Percentiles rank a stretch among this genome's conserved stretches.
Evolutionary conservation across 1,139 yeast genomes (phyloP).

Genomic region (Kurtzmaniella natalensis): DNA sequence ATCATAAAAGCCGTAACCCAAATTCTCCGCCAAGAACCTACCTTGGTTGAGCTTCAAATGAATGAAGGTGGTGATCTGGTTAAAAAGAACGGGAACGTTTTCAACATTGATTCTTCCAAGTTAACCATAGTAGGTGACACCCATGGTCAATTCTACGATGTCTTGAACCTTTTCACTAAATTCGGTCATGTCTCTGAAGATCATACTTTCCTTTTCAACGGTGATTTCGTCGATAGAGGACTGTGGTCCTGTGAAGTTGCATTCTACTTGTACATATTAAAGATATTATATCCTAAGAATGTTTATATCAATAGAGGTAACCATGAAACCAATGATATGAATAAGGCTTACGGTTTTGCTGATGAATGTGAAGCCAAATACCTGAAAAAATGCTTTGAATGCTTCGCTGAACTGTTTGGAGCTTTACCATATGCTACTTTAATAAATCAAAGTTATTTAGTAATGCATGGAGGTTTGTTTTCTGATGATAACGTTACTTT

Average conservation of each 20-base stretch:
- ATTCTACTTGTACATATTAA: constrained; percentile 69
- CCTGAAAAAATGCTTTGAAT: constrained; percentile 73
- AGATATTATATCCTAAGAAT: constrained; percentile 69
- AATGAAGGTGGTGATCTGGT: constrained; percentile 12
- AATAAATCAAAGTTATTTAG: constrained; percentile 70
- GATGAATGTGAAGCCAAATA: constrained; percentile 94
- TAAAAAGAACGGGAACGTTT: background rate
- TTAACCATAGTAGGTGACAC: constrained; percentile 96
- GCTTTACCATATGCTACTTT: constrained; percentile 83
- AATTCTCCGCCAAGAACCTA: constrained; percentile 59
- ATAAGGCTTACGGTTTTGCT: constrained; percentile 91
- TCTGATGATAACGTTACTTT: constrained; percentile 70
- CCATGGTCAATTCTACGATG: constrained; percentile 93
- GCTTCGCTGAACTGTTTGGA: constrained; percentile 84
- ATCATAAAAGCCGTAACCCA: constrained; percentile 71
- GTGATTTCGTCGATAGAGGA: constrained; percentile 97
- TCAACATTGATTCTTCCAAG: constrained; percentile 27
- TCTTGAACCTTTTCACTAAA: constrained; percentile 67
- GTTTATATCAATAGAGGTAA: constrained; percentile 87
- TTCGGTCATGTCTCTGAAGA: constrained; percentile 65
- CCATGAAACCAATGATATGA: constrained; percentile 97
- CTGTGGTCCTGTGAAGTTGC: constrained; percentile 99
- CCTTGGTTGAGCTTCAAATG: constrained; percentile 69
- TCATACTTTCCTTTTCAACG: constrained; percentile 87
- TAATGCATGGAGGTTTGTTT: constrained; percentile 95